Evolutionary conservation across 73 alveolate species (phyloP).

Genomic region (Paramecium tetraurelia): DNA sequence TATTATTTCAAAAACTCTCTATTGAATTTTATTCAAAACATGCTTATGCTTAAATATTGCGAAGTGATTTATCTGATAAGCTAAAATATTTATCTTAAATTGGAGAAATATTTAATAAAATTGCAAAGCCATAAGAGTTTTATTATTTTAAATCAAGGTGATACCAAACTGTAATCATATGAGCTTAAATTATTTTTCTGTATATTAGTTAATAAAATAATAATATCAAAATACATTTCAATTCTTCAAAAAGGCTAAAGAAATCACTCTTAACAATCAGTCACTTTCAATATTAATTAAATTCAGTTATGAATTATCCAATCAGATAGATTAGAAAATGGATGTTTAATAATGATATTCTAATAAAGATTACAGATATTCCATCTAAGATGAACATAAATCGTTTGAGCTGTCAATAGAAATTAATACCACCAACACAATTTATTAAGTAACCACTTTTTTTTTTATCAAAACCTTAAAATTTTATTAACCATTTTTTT

Average conservation of each 20-base stretch:
- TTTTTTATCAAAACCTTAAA: no score
- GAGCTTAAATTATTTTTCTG: neutral
- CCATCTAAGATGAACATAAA: neutral
- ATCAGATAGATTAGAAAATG: neutral
- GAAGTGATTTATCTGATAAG: neutral
- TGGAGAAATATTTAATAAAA: conserved; percentile 27
- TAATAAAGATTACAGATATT: neutral
- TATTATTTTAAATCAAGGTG: neutral
- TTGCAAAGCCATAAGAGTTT: conserved; percentile 27
- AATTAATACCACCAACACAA: no score
- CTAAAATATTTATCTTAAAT: neutral
- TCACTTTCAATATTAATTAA: neutral
- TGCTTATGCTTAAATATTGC: neutral
- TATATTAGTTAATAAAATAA: neutral
- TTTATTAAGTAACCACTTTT: no score
- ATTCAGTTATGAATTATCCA: neutral
- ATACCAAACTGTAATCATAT: neutral
- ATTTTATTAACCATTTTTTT: no score
- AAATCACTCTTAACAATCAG: neutral
- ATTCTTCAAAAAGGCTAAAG: neutral
- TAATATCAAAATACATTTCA: neutral
- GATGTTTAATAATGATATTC: neutral
- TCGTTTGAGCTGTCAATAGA: neutral
- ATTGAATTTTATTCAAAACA: conserved; percentile 18
- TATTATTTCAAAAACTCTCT: neutral